Base-by-base conservation (phyloP, 495 filamentous ascomycete species). In the Aspergillus conjunctus region DNA sequence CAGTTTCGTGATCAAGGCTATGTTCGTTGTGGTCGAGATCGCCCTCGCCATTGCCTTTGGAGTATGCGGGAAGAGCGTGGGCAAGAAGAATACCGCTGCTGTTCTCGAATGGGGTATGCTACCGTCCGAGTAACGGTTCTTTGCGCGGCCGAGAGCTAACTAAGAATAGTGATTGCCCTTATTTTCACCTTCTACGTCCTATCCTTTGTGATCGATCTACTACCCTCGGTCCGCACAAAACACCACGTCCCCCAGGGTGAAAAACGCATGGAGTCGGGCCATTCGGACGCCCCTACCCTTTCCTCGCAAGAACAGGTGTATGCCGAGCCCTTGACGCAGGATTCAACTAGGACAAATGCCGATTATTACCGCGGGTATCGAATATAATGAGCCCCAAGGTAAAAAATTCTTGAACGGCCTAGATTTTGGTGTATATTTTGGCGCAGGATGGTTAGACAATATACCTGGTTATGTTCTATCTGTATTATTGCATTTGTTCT, bases 181-280 rank as follows among this genome's bases (percentile, higher is more conserved):
- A 79, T 97, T 61, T 98, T 96, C 77, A 92, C 88, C 10, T 89
- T 91, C 66, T 97, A 95, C 72, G 79, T 96, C 44, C 82, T 96
- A 50, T 92, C 90, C 41, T 98, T 96, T 77, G 84, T 89, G 55
- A 77, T 98, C 67, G 94, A 98, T 70, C 80, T 98, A 39, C 77
- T 91, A 53, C 94, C 94, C 0, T 91, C 92, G 18, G 80, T 89
- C 2, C 79, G 83, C 14, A 91, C 85, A 4, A 88, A 87, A 59
- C 73, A 71, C 34, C 75, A 79, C 49, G 51, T 80, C 9, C 77
- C 77, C 1, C 77, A 79, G 58, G 78, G 77, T 26, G 75, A 80
- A 61, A 80, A 80, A 60, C 66, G 65, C 41, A 18, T 59, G 6
- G 54, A 62, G 1, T 72, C 73, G 66, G 43, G 51, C 14, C 46